A percentile compares a stretch with the other conserved stretches of the same genome.
phyloP scores from a whole-genome alignment of 306 rosid species.

The Prunus davidiana region DNA sequence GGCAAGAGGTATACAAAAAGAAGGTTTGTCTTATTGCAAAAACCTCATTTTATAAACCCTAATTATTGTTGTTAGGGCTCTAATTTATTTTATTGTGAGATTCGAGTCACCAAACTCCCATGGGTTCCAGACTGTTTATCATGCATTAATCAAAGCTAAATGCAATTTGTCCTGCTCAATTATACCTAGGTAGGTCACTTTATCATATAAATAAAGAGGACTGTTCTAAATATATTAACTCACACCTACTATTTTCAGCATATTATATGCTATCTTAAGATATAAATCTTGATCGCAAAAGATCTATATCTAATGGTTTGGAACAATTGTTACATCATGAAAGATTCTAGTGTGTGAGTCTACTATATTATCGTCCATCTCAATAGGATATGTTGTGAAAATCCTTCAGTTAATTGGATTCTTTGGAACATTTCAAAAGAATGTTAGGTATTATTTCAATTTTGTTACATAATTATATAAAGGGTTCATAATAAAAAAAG shows the following conservation, averaged over 20 bases:
- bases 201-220: background rate
- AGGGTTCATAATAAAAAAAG: background rate
- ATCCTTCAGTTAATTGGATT: background rate
- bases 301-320: too few species aligned
- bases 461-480: background rate
- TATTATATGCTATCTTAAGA: background rate
- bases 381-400: too few species aligned
- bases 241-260: background rate
- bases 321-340: too few species aligned
- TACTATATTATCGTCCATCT: too few species aligned
- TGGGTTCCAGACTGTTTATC: background rate
- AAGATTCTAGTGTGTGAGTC: too few species aligned
- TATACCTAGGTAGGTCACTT: background rate
- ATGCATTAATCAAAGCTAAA: background rate
- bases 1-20: background rate
- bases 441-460: background rate
- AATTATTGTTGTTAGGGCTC: background rate
- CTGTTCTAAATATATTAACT: background rate
- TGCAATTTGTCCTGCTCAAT: background rate
- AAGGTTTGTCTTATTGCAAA: background rate
- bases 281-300: background rate
- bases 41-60: background rate
- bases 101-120: background rate
- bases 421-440: background rate
- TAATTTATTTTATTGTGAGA: slow-evolving; percentile 3